Evolutionary conservation across 1,139 yeast species (phyloP).

Genomic region (Yamadazyma membranifaciens): DNA sequence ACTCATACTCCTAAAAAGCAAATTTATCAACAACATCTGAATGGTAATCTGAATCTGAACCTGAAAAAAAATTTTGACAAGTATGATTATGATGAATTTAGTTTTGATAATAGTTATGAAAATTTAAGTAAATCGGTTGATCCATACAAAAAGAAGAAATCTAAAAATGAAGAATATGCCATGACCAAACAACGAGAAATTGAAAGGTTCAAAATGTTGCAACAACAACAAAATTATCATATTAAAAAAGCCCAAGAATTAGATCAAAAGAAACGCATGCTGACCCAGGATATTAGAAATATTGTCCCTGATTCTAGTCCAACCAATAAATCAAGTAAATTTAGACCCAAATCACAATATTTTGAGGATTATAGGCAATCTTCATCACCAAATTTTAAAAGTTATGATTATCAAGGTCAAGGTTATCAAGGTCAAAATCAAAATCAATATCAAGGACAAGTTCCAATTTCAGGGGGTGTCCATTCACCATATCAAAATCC

Average conservation of each 20-base stretch:
- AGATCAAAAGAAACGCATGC: conserved; percentile 18
- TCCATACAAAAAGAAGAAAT: conserved; percentile 10
- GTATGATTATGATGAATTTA: conserved; percentile 20
- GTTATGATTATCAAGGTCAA: conserved; percentile 7
- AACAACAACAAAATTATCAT: conserved; percentile 32
- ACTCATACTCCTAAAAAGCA: conserved; percentile 10
- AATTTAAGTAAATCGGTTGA: conserved; percentile 18
- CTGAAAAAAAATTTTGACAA: conserved; percentile 10
- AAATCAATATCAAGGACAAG: background rate
- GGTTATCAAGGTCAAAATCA: background rate
- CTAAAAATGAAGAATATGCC: conserved; percentile 5
- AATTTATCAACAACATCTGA: conserved; percentile 6
- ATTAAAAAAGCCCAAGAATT: conserved; percentile 20
- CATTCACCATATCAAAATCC: conserved; percentile 5
- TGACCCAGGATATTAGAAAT: conserved; percentile 19
- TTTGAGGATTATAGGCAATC: conserved; percentile 18
- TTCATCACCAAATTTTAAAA: conserved; percentile 17
- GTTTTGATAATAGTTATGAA: conserved; percentile 28
- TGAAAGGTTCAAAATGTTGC: conserved; percentile 30
- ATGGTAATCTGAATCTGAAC: background rate
- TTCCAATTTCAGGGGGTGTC: background rate
- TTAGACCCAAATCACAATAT: conserved; percentile 21
- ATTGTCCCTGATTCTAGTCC: conserved; percentile 16
- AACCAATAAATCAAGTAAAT: conserved; percentile 9
- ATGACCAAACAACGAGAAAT: conserved; percentile 28